Base-by-base conservation (phyloP, 805 yeast species). In the Starmerella roubikii region DNA sequence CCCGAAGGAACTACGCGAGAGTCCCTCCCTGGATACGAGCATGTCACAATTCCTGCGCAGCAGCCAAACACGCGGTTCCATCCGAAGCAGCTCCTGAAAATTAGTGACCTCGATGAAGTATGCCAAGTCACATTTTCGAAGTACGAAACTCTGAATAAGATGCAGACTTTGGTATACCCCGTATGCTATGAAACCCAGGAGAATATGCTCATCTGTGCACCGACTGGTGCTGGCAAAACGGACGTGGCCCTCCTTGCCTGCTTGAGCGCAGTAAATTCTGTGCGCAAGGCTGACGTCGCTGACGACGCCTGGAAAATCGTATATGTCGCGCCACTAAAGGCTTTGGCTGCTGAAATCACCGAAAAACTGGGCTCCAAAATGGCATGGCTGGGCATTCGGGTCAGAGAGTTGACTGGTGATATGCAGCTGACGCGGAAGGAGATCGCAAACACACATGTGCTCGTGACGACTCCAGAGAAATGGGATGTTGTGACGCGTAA, bases 191-290 rank as follows among this genome's bases (percentile, higher is more conserved):
- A 67, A 3, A 60, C 71, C 1, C 91, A 82, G 53, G 67, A 68
- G 3, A 88, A 86, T 52, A 55, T 91, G 30, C 62, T 88, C 15
- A 63, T 88, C 49, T 88, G 97, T 68, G 97, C 98, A 1, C 98
- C 98, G 5, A 88, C 98, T 0, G 98, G 98, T 63, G 95, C 95
- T 2, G 98, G 98, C 62, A 88, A 88, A 57, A 88, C 98, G 19
- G 91, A 91, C 56, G 94, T 91, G 22, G 99, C 99, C 0, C 73
- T 91, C 76, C 59, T 91, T 32, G 65, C 94, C 0, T 29, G 31
- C 16, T 29, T 86, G 37, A 88, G 80, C 52, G 72, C 91, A 0
- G 76, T 88, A 12, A 72, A 75, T 26, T 5, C 33, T 2, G 42
- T 28, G 3, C 18, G 28, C 4, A 34, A 39, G 4, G 68, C 1